Percentiles rank a stretch among this genome's conserved stretches.
These are phyloP conservation scores for Tricholoma sp. DNA, from an alignment of 768 basidiomycete genomes.

Conservation along the genomic window DNA sequence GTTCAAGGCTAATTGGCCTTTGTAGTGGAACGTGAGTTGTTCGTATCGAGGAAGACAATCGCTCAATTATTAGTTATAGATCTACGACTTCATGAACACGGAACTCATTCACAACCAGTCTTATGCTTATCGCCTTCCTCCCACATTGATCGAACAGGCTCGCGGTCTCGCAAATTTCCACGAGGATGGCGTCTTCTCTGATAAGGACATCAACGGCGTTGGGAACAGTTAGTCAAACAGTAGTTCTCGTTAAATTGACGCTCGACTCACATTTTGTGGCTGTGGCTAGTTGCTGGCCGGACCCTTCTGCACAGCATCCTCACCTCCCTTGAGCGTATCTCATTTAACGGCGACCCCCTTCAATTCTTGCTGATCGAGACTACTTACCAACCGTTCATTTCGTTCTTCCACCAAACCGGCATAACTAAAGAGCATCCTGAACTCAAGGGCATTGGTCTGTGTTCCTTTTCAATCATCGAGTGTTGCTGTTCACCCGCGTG, in stretches of 20 bases:
- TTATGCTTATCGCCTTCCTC: conserved; percentile 75
- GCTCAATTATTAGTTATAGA: conserved; percentile 29
- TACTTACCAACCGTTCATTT: conserved; percentile 89
- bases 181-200: conserved; percentile 71
- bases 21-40: conserved; percentile 68
- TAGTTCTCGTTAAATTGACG: neutral
- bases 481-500: neutral
- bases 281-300: conserved; percentile 67
- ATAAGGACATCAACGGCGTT: conserved; percentile 53
- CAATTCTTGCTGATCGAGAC: conserved; percentile 75
- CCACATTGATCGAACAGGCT: conserved; percentile 70
- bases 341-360: conserved; percentile 74
- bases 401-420: conserved; percentile 77
- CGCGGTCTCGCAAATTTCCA: conserved; percentile 76
- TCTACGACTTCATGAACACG: conserved; percentile 75
- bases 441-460: conserved; percentile 62
- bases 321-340: conserved; percentile 67
- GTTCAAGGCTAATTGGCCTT: conserved; percentile 5
- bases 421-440: conserved; percentile 53
- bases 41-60: no score
- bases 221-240: conserved; percentile 62
- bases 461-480: neutral
- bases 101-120: conserved; percentile 79
- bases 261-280: neutral
- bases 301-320: conserved; percentile 73